These are phyloP conservation scores for Kurtzmaniella cleridarum DNA, from an alignment of 805 yeast species.

Conservation along the genomic window DNA sequence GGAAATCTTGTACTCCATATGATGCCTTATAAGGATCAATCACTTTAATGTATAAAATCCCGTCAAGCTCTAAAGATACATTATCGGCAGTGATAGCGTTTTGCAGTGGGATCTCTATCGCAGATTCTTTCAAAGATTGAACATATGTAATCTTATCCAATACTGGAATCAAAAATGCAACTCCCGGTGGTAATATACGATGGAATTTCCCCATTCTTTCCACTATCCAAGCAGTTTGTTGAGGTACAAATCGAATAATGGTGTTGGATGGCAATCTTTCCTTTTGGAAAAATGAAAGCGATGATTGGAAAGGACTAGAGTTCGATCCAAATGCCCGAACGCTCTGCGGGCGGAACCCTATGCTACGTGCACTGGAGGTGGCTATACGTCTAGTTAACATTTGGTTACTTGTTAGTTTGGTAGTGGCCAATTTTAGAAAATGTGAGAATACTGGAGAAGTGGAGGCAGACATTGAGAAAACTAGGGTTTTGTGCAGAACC, in stretches of 20 bases:
- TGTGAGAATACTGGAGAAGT: constrained; percentile 1
- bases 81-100: constrained; percentile 83
- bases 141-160: constrained; percentile 76
- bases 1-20: constrained; percentile 84
- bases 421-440: no score
- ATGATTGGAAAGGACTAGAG: constrained; percentile 5
- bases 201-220: constrained; percentile 87
- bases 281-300: constrained; percentile 53
- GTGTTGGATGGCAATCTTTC: constrained; percentile 71
- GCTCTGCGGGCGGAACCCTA: constrained; percentile 1
- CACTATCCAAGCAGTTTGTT: constrained; percentile 86
- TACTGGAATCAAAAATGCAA: constrained; percentile 67
- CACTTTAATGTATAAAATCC: constrained; percentile 73
- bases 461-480: no score
- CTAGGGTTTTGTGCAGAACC: no score
- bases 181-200: constrained; percentile 62
- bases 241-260: constrained; percentile 74
- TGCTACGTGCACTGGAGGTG: neutral
- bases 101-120: constrained; percentile 81
- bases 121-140: constrained; percentile 75
- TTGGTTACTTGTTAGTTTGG: no score
- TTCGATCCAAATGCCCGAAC: neutral
- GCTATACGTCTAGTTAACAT: no score
- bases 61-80: constrained; percentile 80
- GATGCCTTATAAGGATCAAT: constrained; percentile 80